These are phyloP conservation scores for Gossypium turneri DNA, from an alignment of 345 rosid genomes.

Conservation along the genomic window DNA sequence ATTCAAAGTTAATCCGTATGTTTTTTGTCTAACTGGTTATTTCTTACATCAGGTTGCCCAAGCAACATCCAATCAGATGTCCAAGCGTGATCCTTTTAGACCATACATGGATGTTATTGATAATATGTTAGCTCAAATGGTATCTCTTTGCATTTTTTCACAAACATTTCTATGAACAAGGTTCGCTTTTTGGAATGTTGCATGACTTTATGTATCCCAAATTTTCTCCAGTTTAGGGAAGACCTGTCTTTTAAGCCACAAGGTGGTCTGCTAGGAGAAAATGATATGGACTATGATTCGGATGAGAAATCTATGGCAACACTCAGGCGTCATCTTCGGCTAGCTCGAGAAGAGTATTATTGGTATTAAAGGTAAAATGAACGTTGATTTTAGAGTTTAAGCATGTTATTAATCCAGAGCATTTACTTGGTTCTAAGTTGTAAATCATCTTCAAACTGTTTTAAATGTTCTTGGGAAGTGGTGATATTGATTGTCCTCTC, in stretches of 20 bases:
- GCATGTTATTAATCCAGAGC: not conserved
- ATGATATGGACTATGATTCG: constrained; percentile 97
- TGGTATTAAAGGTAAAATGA: constrained; percentile 74
- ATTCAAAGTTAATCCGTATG: not conserved
- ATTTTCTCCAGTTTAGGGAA: constrained; percentile 59
- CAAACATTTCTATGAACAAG: not conserved
- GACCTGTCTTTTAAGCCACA: constrained; percentile 96
- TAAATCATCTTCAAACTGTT: not conserved
- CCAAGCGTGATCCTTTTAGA: constrained; percentile 95
- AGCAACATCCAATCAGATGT: constrained; percentile 98
- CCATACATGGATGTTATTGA: constrained; percentile 95
- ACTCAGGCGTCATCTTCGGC: constrained; percentile 84
- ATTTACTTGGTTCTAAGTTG: not conserved
- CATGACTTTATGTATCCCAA: constrained; percentile 13
- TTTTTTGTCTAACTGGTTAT: constrained; percentile 9
- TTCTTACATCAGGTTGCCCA: constrained; percentile 78
- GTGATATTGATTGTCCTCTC: not conserved
- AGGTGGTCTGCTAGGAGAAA: constrained; percentile 95
- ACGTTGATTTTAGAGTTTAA: not conserved
- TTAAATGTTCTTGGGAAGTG: not conserved
- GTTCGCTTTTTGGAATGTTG: constrained; percentile 7
- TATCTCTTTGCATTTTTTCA: constrained; percentile 23
- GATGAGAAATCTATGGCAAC: constrained; percentile 99
- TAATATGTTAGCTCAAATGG: constrained; percentile 78
- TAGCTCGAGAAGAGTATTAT: constrained; percentile 88